These are phyloP conservation scores for slime mould (Dictyostelium discoideum) DNA, from an alignment of 78 protist species.

Conservation along the genomic window DNA sequence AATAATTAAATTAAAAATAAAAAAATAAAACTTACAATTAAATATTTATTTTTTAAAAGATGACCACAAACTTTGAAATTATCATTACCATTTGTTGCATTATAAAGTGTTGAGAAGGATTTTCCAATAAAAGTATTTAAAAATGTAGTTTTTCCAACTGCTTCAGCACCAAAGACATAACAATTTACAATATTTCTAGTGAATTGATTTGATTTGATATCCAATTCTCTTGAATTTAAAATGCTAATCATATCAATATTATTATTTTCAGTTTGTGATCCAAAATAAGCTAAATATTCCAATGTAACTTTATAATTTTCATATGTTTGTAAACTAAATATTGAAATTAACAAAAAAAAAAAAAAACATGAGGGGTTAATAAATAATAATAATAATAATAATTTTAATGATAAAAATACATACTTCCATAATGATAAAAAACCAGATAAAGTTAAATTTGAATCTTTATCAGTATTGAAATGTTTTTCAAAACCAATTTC, in stretches of 20 bases:
- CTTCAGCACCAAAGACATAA: conserved; percentile 26
- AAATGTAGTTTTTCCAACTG: conserved; percentile 57
- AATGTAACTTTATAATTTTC: conserved; percentile 21
- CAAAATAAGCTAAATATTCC: conserved; percentile 57
- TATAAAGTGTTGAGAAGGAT: conserved; percentile 5
- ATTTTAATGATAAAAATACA: background rate
- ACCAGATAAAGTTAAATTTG: background rate
- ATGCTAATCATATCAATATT: conserved; percentile 15
- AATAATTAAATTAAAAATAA: background rate
- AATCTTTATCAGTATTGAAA: background rate
- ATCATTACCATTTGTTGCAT: conserved; percentile 26
- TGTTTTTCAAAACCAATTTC: background rate
- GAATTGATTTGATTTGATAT: background rate
- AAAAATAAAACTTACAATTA: conserved; percentile 26
- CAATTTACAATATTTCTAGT: conserved; percentile 2
- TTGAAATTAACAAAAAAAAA: background rate
- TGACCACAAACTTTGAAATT: conserved; percentile 31
- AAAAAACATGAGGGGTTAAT: too few species aligned
- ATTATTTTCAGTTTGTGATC: conserved; percentile 38
- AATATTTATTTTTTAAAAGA: conserved; percentile 33
- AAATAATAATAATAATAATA: background rate
- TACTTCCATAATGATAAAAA: conserved; percentile 20
- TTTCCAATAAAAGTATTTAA: conserved; percentile 36
- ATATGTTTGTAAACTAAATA: conserved; percentile 24
- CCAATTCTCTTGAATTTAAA: background rate